phyloP scores from a whole-genome alignment of 2,329 filamentous ascomycete genomes.

The Hypoxylon rubiginosum region DNA sequence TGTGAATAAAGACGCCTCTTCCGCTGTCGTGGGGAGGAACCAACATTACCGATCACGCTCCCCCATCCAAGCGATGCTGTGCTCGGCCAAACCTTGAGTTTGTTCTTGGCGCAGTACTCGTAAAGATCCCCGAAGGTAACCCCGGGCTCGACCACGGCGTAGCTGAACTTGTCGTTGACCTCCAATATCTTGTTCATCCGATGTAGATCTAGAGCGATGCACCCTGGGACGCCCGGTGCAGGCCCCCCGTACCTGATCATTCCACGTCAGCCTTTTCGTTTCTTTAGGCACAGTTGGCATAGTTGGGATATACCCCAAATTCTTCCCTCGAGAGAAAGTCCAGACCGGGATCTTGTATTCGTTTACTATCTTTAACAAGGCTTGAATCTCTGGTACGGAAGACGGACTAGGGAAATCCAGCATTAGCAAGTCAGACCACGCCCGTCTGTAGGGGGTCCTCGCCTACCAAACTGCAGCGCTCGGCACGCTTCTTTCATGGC shows the following conservation, averaged over 20 bases:
- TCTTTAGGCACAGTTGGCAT: not conserved
- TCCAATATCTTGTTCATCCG: slow-evolving; percentile 61
- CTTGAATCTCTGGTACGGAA: slow-evolving; percentile 51
- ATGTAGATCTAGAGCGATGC: slow-evolving; percentile 61
- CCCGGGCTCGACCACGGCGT: slow-evolving; percentile 61
- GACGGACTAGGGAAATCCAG: slow-evolving; percentile 49
- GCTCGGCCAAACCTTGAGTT: slow-evolving; percentile 61
- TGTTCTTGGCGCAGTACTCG: slow-evolving; percentile 55
- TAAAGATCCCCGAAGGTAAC: slow-evolving; percentile 63
- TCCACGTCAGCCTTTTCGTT: slow-evolving; percentile 15
- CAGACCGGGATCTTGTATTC: slow-evolving; percentile 49
- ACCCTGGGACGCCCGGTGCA: slow-evolving; percentile 60
- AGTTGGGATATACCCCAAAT: slow-evolving; percentile 55
- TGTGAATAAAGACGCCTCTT: slow-evolving; percentile 17
- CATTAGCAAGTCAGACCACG: not conserved
- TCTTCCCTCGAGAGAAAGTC: slow-evolving; percentile 53
- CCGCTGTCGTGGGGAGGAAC: slow-evolving; percentile 40
- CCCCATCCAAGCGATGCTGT: slow-evolving; percentile 64
- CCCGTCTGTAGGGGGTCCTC: not conserved
- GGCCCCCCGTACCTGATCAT: slow-evolving; percentile 61
- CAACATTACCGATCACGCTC: slow-evolving; percentile 62
- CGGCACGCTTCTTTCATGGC: slow-evolving; percentile 56
- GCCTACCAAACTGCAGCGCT: slow-evolving; percentile 59
- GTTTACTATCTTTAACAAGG: slow-evolving; percentile 51
- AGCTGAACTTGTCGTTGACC: slow-evolving; percentile 59